These are phyloP conservation scores for Jasminum sambac DNA, from an alignment of 257 asterid species.

Conservation along the genomic window DNA sequence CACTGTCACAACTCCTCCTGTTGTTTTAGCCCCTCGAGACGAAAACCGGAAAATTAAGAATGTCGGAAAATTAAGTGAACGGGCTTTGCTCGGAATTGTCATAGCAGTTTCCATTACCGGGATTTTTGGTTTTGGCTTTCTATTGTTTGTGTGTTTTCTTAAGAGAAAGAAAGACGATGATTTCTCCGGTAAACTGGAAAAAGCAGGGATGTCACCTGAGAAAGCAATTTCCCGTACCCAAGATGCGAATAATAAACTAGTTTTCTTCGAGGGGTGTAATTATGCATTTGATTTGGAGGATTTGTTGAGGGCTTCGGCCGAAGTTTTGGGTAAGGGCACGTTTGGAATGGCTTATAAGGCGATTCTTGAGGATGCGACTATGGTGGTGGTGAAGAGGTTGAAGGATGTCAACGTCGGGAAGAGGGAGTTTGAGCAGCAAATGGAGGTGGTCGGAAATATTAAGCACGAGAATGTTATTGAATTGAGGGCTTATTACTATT, in stretches of 20 bases:
- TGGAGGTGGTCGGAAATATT: conserved; percentile 73
- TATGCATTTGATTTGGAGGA: conserved; percentile 90
- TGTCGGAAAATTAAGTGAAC: conserved; percentile 56
- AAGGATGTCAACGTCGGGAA: conserved; percentile 88
- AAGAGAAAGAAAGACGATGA: conserved; percentile 42
- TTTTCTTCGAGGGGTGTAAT: conserved; percentile 88
- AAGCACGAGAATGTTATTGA: conserved; percentile 86
- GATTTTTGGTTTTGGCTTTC: conserved; percentile 60
- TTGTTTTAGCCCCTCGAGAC: conserved; percentile 48
- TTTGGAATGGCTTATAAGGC: conserved; percentile 89
- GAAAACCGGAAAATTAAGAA: conserved; percentile 41
- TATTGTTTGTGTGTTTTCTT: conserved; percentile 60
- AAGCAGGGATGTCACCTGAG: conserved; percentile 76
- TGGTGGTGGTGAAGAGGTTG: conserved; percentile 89
- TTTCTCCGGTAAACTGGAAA: conserved; percentile 68
- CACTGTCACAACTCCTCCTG: conserved; percentile 39
- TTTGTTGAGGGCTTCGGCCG: conserved; percentile 94
- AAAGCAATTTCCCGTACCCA: conserved; percentile 67
- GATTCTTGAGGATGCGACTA: conserved; percentile 73
- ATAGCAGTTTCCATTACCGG: conserved; percentile 70
- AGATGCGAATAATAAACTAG: conserved; percentile 69
- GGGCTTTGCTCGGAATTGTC: conserved; percentile 69
- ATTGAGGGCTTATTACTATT: conserved; percentile 87
- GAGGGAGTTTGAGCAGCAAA: conserved; percentile 84
- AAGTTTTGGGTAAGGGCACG: conserved; percentile 88